Conservation (phyloP, 352 stramenopile genomes). For the Globisporangium recalcitrans region DNA sequence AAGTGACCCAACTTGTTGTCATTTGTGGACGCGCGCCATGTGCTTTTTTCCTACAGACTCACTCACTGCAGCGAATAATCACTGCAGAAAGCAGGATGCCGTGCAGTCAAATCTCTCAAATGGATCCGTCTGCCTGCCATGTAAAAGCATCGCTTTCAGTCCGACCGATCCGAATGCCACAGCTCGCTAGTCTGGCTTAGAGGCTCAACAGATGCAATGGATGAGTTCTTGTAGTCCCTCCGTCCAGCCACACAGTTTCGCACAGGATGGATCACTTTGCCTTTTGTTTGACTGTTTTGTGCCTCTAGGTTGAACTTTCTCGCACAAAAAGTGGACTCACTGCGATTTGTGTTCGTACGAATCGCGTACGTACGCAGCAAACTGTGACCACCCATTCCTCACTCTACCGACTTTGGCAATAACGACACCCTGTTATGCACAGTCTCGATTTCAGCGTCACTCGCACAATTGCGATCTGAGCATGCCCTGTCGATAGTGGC, state of each 20-base stretch:
- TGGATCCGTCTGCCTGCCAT: background rate
- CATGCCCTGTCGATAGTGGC: background rate
- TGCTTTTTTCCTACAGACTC: background rate
- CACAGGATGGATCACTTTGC: background rate
- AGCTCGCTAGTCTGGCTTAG: background rate
- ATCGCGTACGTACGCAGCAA: background rate
- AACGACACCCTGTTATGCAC: background rate
- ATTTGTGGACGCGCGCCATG: background rate
- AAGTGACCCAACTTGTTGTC: background rate
- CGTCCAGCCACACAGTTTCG: background rate
- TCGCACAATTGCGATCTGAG: background rate
- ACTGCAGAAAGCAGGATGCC: background rate
- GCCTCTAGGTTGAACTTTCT: background rate
- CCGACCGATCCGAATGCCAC: background rate
- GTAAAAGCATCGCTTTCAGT: background rate
- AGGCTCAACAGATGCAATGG: background rate
- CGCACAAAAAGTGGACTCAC: background rate
- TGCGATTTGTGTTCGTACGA: background rate
- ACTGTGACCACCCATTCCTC: background rate
- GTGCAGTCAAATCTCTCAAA: background rate
- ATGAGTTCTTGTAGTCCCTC: background rate
- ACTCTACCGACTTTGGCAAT: background rate
- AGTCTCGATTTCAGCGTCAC: background rate
- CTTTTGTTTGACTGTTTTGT: background rate
- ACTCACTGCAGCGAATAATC: background rate